phyloP scores from a whole-genome alignment of 768 basidiomycete species.

The Roridomyces roridus region DNA sequence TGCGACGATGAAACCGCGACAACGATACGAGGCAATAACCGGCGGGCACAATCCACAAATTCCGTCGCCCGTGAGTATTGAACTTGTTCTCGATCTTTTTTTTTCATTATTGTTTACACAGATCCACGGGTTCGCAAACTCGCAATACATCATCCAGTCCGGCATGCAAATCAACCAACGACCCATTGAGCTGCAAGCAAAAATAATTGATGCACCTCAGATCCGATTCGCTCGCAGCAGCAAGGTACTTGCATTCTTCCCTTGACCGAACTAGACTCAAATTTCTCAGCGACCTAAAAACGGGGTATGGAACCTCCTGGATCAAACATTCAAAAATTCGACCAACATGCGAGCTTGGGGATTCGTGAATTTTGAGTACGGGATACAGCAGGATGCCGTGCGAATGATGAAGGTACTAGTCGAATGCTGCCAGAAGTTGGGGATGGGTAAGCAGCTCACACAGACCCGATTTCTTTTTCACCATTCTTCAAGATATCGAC shows the following conservation, averaged over 20 bases:
- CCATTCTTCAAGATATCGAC: not conserved
- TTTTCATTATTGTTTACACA: not conserved
- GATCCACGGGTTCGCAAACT: not conserved
- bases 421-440: conserved; percentile 8
- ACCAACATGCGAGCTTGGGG: conserved; percentile 28
- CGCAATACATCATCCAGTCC: conserved; percentile 40
- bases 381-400: not conserved
- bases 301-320: conserved; percentile 36
- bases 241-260: not conserved
- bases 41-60: conserved; percentile 23
- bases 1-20: conserved; percentile 51
- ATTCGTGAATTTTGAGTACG: conserved; percentile 18
- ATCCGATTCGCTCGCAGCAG: conserved; percentile 17
- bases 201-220: conserved; percentile 20
- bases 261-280: not conserved
- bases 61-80: conserved; percentile 7
- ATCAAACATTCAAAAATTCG: conserved; percentile 23
- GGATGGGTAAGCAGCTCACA: conserved; percentile 21
- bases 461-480: not conserved
- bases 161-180: conserved; percentile 40
- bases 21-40: conserved; percentile 45
- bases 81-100: too few species aligned
- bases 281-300: conserved; percentile 29
- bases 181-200: conserved; percentile 29
- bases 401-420: conserved; percentile 1